phyloP scores from a whole-genome alignment of 108 stramenopile species.

The Stephanodiscus minutulus region DNA sequence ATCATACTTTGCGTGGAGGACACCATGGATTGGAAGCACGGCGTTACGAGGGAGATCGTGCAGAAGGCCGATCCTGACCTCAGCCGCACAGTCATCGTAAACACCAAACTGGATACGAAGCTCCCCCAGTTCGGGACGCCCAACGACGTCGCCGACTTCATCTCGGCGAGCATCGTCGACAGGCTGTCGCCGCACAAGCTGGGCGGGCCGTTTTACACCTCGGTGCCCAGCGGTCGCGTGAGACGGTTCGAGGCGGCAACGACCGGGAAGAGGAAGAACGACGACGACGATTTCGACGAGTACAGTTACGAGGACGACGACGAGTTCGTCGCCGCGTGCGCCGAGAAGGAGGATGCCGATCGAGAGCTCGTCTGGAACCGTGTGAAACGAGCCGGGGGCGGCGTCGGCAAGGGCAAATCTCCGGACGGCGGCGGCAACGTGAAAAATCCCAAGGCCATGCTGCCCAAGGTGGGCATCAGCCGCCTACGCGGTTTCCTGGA shows the following conservation, averaged over 20 bases:
- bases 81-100: conserved; percentile 90
- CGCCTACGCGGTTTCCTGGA: conserved; percentile 87
- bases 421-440: conserved; percentile 8
- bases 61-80: conserved; percentile 90
- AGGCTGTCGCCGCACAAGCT: conserved; percentile 82
- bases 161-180: conserved; percentile 73
- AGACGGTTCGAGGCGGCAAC: conserved; percentile 40
- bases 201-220: conserved; percentile 93
- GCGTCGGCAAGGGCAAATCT: conserved; percentile 23
- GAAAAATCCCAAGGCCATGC: conserved; percentile 40
- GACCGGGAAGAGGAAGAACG: conserved; percentile 5
- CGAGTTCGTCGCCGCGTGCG: conserved; percentile 71
- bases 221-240: conserved; percentile 89
- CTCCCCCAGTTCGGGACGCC: conserved; percentile 88
- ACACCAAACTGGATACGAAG: conserved; percentile 94
- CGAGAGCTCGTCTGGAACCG: conserved; percentile 48
- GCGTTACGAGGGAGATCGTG: conserved; percentile 75
- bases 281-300: conserved; percentile 64
- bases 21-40: conserved; percentile 94
- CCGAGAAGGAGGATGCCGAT: conserved; percentile 65
- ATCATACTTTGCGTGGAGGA: conserved; percentile 96
- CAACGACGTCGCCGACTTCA: conserved; percentile 82
- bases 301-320: conserved; percentile 85
- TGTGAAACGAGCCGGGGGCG: conserved; percentile 33
- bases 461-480: conserved; percentile 71